Evolutionary conservation across 345 rosid genomes (phyloP).

Genomic region (Populus tremula): DNA sequence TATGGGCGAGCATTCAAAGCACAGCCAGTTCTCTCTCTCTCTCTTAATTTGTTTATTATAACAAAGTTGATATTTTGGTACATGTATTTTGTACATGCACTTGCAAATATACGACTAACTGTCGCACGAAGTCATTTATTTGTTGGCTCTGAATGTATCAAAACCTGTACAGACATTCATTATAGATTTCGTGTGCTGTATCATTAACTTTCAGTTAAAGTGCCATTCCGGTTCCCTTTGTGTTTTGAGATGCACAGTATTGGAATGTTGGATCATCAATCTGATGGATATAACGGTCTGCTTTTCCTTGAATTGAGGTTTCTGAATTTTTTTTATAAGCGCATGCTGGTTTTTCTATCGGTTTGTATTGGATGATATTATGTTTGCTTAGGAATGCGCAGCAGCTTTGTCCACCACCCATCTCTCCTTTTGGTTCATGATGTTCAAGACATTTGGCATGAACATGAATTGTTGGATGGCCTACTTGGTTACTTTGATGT

Average conservation of each 20-base stretch:
- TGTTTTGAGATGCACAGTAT: neutral
- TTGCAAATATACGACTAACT: conserved; percentile 41
- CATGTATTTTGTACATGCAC: conserved; percentile 46
- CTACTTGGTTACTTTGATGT: too few species aligned
- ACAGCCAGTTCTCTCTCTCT: conserved; percentile 4
- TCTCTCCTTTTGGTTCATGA: too few species aligned
- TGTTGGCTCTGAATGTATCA: conserved; percentile 34
- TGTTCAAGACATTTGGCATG: too few species aligned
- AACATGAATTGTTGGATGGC: too few species aligned
- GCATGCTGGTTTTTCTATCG: too few species aligned
- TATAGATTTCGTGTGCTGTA: conserved; percentile 13
- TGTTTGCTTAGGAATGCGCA: too few species aligned
- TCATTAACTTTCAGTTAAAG: conserved; percentile 8
- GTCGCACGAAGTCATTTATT: conserved; percentile 31
- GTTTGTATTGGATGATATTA: too few species aligned
- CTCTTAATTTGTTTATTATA: conserved; percentile 33
- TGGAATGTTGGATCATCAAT: neutral
- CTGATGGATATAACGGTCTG: neutral
- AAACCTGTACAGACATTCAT: conserved; percentile 33
- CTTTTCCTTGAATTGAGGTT: neutral
- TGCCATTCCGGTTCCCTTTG: neutral
- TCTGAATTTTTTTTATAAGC: too few species aligned
- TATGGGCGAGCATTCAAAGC: conserved; percentile 1
- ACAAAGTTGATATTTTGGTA: conserved; percentile 31
- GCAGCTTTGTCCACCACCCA: too few species aligned